These are phyloP conservation scores for Hysterium pulicare DNA, from an alignment of 2,329 filamentous ascomycete genomes.

Conservation along the genomic window DNA sequence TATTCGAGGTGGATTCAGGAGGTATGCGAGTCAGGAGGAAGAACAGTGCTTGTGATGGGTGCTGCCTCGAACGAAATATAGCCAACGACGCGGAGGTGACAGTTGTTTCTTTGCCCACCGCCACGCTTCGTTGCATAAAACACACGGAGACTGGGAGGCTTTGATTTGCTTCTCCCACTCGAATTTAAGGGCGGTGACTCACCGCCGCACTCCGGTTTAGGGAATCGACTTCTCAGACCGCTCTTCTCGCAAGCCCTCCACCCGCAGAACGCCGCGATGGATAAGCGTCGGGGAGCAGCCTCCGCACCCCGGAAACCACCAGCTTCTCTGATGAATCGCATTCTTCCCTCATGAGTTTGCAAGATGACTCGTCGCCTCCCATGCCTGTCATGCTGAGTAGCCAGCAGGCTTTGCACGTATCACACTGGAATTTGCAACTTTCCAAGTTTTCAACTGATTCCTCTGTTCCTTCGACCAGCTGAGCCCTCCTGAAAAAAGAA, in stretches of 20 bases:
- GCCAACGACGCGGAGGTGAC: constrained; percentile 15
- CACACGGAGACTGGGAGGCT: constrained; percentile 12
- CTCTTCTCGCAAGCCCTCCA: constrained; percentile 18
- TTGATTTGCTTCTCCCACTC: constrained; percentile 26
- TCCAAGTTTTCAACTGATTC: constrained; percentile 5
- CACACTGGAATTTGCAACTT: constrained; percentile 3
- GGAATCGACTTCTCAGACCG: constrained; percentile 20
- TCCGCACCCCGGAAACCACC: constrained; percentile 21
- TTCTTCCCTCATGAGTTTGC: constrained; percentile 16
- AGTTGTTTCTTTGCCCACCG: constrained; percentile 12
- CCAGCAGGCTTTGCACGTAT: constrained; percentile 7
- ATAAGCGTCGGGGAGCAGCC: constrained; percentile 18
- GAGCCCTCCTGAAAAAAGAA: constrained; percentile 1
- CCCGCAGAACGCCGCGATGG: constrained; percentile 9
- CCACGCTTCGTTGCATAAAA: constrained; percentile 19
- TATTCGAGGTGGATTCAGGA: not conserved
- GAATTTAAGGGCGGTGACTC: constrained; percentile 26
- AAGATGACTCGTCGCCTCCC: constrained; percentile 27
- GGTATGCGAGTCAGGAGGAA: constrained; percentile 30
- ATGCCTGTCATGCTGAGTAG: constrained; percentile 12
- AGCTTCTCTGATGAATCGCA: not conserved
- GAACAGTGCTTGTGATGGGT: constrained; percentile 6
- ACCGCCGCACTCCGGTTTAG: constrained; percentile 20
- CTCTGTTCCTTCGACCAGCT: not conserved
- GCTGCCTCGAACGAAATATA: constrained; percentile 33